phyloP scores from a whole-genome alignment of 1,284 basidiomycete species.

The Trichosporon sp. region DNA sequence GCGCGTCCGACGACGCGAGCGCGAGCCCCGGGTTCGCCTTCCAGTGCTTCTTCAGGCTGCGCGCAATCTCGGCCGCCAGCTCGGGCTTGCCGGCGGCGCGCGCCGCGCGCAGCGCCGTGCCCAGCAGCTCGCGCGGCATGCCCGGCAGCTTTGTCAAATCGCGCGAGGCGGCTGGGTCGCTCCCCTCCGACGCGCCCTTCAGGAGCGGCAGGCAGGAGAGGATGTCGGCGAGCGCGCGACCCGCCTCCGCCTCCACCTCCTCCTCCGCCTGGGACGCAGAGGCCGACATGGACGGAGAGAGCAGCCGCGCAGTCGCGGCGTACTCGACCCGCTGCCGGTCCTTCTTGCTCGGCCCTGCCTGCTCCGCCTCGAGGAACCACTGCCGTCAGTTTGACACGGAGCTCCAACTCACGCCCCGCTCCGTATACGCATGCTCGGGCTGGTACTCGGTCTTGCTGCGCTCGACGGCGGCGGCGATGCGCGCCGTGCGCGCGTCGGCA shows the following conservation, averaged over 20 bases:
- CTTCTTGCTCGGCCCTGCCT: slow-evolving; percentile 23
- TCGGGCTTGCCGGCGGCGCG: slow-evolving; percentile 12
- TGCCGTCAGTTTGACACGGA: slow-evolving; percentile 8
- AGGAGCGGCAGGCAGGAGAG: slow-evolving; percentile 15
- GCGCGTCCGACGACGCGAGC: slow-evolving; percentile 26
- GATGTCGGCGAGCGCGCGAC: slow-evolving; percentile 11
- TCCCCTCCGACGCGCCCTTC: neutral
- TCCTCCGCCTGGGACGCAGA: too few species aligned
- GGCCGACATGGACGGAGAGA: neutral
- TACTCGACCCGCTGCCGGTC: slow-evolving; percentile 29
- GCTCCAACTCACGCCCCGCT: slow-evolving; percentile 31
- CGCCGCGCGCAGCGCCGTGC: slow-evolving; percentile 32
- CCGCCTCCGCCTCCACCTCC: neutral
- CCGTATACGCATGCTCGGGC: slow-evolving; percentile 41
- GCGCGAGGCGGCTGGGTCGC: neutral
- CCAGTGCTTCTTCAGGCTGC: slow-evolving; percentile 28
- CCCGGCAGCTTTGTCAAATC: neutral
- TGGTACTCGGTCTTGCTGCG: slow-evolving; percentile 39
- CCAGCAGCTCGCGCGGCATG: slow-evolving; percentile 33
- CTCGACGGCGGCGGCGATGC: slow-evolving; percentile 41
- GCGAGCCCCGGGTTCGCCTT: slow-evolving; percentile 31
- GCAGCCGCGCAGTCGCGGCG: slow-evolving; percentile 1
- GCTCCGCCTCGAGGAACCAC: slow-evolving; percentile 16
- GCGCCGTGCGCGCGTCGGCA: slow-evolving; percentile 21
- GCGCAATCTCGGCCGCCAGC: slow-evolving; percentile 24